phyloP scores from a whole-genome alignment of 2,329 filamentous ascomycete genomes.

The Monilinia vaccinii-corymbosi region DNA sequence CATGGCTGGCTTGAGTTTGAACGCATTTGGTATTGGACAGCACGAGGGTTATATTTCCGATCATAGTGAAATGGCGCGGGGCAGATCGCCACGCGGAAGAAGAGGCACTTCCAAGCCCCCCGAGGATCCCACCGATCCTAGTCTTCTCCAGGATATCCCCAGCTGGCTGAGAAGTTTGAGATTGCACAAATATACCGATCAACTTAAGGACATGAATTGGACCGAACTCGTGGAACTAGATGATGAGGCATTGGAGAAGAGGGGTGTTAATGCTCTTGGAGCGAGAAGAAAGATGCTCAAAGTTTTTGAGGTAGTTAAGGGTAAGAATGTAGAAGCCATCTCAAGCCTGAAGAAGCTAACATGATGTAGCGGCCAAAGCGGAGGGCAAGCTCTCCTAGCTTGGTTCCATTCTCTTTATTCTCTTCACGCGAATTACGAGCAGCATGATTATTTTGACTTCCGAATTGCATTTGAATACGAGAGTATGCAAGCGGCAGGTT shows the following conservation, averaged over 20 bases:
- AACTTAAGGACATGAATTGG: slow-evolving; percentile 96
- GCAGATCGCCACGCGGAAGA: slow-evolving; percentile 83
- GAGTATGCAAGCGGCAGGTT: background rate
- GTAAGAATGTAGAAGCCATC: slow-evolving; percentile 33
- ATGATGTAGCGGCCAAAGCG: slow-evolving; percentile 53
- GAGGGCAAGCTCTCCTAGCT: slow-evolving; percentile 56
- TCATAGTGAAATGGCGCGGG: slow-evolving; percentile 82
- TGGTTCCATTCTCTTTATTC: slow-evolving; percentile 2
- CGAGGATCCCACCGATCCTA: slow-evolving; percentile 90
- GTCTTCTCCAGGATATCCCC: slow-evolving; percentile 86
- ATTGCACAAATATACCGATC: slow-evolving; percentile 97
- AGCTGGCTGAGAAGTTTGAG: slow-evolving; percentile 91
- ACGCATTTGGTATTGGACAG: slow-evolving; percentile 58
- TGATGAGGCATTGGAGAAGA: slow-evolving; percentile 84
- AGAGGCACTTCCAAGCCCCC: slow-evolving; percentile 94
- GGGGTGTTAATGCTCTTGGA: slow-evolving; percentile 89
- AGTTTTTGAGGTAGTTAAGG: slow-evolving; percentile 94
- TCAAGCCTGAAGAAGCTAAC: slow-evolving; percentile 24
- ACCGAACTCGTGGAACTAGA: slow-evolving; percentile 84
- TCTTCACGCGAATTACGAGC: background rate
- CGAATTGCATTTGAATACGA: slow-evolving; percentile 1
- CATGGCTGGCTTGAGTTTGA: slow-evolving; percentile 61
- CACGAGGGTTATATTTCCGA: slow-evolving; percentile 89
- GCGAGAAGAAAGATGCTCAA: slow-evolving; percentile 97
- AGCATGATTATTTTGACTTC: background rate